Evolutionary conservation across 495 filamentous ascomycete genomes (phyloP).

Genomic region (Pseudotulostoma volvatum): DNA sequence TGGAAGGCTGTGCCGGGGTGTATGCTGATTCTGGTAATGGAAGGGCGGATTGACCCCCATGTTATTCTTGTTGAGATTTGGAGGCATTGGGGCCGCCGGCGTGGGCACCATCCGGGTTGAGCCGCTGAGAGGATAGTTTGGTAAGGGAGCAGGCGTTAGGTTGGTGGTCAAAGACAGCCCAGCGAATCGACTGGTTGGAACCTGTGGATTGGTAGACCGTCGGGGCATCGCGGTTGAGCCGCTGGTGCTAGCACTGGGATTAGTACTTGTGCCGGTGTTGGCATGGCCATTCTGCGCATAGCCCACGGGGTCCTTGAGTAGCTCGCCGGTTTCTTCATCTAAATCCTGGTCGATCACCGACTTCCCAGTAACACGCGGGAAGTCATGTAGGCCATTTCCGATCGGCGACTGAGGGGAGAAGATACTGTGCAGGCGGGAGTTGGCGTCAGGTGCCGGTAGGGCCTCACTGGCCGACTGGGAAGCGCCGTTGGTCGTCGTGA

Average conservation of each 20-base stretch:
- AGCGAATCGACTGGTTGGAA: constrained; percentile 55
- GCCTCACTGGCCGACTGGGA: constrained; percentile 35
- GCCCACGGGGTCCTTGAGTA: constrained; percentile 69
- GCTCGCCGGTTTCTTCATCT: constrained; percentile 71
- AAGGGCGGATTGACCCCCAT: constrained; percentile 31
- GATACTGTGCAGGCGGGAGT: constrained; percentile 49
- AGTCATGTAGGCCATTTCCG: constrained; percentile 53
- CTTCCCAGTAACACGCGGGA: constrained; percentile 59
- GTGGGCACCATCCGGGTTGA: constrained; percentile 30
- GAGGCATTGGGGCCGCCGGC: constrained; percentile 44
- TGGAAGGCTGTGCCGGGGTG: constrained; percentile 56
- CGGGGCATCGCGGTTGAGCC: constrained; percentile 32
- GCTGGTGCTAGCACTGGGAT: no score
- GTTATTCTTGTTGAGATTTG: constrained; percentile 28
- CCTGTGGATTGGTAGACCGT: constrained; percentile 57
- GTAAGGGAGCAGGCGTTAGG: constrained; percentile 35
- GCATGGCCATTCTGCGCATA: constrained; percentile 65
- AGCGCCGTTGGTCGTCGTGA: constrained; percentile 47
- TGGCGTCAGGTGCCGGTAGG: constrained; percentile 42
- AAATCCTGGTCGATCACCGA: constrained; percentile 72
- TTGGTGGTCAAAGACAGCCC: constrained; percentile 55
- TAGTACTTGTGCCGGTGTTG: no score
- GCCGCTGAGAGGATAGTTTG: constrained; percentile 24
- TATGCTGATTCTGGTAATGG: constrained; percentile 41
- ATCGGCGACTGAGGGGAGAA: constrained; percentile 79